These are phyloP conservation scores for Colletotrichum truncatum DNA, from an alignment of 2,329 filamentous ascomycete species.

Conservation along the genomic window DNA sequence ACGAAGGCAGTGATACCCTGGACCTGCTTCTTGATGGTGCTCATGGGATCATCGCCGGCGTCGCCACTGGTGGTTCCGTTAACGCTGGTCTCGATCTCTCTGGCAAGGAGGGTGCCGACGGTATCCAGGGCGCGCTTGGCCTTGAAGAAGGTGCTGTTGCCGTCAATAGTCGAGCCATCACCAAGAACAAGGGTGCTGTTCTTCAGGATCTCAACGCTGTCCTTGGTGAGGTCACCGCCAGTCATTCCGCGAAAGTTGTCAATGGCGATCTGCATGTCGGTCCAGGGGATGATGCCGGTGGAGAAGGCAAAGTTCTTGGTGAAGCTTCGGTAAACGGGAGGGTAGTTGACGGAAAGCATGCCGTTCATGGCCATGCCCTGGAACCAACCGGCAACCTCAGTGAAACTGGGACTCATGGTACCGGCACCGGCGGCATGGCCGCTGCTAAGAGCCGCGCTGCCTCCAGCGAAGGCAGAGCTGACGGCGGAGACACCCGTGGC, in stretches of 20 bases:
- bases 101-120: constrained; percentile 59
- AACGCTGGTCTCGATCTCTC: constrained; percentile 59
- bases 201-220: constrained; percentile 78
- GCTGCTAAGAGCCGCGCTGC: constrained; percentile 58
- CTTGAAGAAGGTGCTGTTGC: constrained; percentile 30
- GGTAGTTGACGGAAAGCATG: constrained; percentile 93
- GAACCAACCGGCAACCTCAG: constrained; percentile 88
- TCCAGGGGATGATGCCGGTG: constrained; percentile 84
- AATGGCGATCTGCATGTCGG: constrained; percentile 80
- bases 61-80: constrained; percentile 45
- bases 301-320: constrained; percentile 94
- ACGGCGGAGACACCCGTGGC: constrained; percentile 78
- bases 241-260: constrained; percentile 83
- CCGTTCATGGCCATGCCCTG: constrained; percentile 95
- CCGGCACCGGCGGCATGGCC: constrained; percentile 66
- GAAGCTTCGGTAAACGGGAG: constrained; percentile 88
- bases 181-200: constrained; percentile 80
- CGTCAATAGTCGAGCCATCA: constrained; percentile 62
- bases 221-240: constrained; percentile 85
- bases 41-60: constrained; percentile 26
- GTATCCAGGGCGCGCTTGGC: constrained; percentile 57
- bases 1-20: constrained; percentile 83
- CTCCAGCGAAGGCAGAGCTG: constrained; percentile 65
- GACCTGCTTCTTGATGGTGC: constrained; percentile 56
- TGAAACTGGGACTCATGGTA: constrained; percentile 83